Base-by-base conservation (phyloP, 331 rosid species). In the Ulmus americana region DNA sequence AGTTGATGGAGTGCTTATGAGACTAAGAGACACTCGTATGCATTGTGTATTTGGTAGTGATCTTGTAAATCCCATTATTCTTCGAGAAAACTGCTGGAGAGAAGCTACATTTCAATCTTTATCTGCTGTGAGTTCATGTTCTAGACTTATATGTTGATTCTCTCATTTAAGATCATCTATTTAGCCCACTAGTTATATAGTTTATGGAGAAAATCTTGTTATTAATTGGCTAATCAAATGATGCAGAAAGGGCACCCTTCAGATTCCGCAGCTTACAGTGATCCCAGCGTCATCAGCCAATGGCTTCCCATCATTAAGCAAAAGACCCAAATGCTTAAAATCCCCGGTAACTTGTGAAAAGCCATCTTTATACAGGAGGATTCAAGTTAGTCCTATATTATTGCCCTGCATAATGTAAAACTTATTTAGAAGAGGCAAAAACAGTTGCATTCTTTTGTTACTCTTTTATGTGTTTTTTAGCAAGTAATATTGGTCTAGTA, bases 1-100 rank as follows among this genome's bases (percentile, higher is more conserved):
- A 82, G 99, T 94, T 73, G 99, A 94, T 75, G 97, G 99, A 22
- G 95, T 88, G 64, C 80, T 94, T 69, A 85, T 94, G 86, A 85
- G 99, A 77, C 74, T 94, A 70, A 82, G 99, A 72, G 97, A 94
- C 61, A 94, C 97, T 68, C 97, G 95, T 18, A 72, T 94, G 90
- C 97, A 94, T 78, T 94, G 87, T 74, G 61, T 83, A 69, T 90
- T 87, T 79, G 83, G 76, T 28, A 28, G 35, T 70, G 81, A 71
- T 59, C 50, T 69, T 66, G 71, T 71, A 69, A 82, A 69, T 76
- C 87, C 95, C n/a, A 70, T 74, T 64, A 61, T 94, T 69, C 91
- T 94, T 63, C 82, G 88, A 71, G 99, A 94, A 83, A 84, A 74
- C 70, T 90, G 95, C 86, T 94, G 95, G 97, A 90, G 96, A 78